Conservation (phyloP, 2,329 filamentous ascomycete genomes). For the Sarocladium strictum region DNA sequence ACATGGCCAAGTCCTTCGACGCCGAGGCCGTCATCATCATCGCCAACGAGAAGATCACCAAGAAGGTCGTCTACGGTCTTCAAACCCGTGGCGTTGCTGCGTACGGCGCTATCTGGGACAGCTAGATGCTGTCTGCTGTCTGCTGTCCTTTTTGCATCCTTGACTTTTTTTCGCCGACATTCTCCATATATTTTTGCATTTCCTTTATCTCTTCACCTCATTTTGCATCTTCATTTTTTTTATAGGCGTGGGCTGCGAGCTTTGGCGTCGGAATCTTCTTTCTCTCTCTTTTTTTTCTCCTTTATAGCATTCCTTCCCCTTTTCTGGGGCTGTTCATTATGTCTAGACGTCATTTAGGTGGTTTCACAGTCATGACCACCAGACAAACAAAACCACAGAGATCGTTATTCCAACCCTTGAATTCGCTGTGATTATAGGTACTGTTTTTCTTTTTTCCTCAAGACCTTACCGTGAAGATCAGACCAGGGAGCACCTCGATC, state of each 20-base stretch:
- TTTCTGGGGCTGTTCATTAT: neutral
- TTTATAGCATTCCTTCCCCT: neutral
- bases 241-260: neutral
- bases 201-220: neutral
- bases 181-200: neutral
- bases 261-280: neutral
- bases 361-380: too few relatives aligned
- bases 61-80: slow-evolving; percentile 62
- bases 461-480: neutral
- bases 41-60: slow-evolving; percentile 62
- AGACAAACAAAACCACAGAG: too few relatives aligned
- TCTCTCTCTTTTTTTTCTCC: neutral
- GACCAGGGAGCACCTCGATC: neutral
- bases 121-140: too few relatives aligned
- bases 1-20: slow-evolving; percentile 48
- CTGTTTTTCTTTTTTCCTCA: neutral
- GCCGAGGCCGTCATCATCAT: slow-evolving; percentile 70
- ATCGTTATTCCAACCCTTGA: too few relatives aligned
- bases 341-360: neutral
- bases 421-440: too few relatives aligned
- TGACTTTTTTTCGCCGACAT: too few relatives aligned
- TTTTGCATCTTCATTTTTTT: neutral
- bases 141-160: too few relatives aligned
- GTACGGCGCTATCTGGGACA: slow-evolving; percentile 70
- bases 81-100: slow-evolving; percentile 60